Conservation (phyloP, 805 yeast genomes). For the Saccharomycopsis oosterbeekiorum region DNA sequence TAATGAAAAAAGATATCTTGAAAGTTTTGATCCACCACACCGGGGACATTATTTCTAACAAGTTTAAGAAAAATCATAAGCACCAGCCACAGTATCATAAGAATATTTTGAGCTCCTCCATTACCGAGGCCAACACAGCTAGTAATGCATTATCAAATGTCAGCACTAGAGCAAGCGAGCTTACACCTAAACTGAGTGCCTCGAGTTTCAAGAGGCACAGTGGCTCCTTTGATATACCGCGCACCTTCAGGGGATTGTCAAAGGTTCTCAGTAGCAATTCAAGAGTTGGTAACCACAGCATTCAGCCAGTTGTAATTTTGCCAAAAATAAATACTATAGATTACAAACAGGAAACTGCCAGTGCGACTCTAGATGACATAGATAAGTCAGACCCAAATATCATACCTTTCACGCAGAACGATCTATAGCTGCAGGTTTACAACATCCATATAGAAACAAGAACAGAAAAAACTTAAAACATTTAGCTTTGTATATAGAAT, state of each 20-base stretch:
- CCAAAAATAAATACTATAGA: not conserved
- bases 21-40: constrained; percentile 46
- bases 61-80: constrained; percentile 34
- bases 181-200: not conserved
- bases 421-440: not conserved
- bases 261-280: not conserved
- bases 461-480: too few relatives aligned
- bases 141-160: not conserved
- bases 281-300: not conserved
- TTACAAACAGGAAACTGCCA: not conserved
- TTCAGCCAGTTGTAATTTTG: not conserved
- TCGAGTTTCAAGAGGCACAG: not conserved
- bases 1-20: constrained; percentile 46
- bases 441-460: not conserved
- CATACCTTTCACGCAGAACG: not conserved
- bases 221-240: not conserved
- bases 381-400: not conserved
- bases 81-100: not conserved
- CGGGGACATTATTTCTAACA: constrained; percentile 54
- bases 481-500: too few relatives aligned
- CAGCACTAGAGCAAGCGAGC: not conserved
- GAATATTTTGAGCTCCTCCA: not conserved
- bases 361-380: not conserved
- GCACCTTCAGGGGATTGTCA: not conserved
- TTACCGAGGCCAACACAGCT: not conserved